These are phyloP conservation scores for Pyrenophora graminea DNA, from an alignment of 2,329 filamentous ascomycete genomes.

Conservation along the genomic window DNA sequence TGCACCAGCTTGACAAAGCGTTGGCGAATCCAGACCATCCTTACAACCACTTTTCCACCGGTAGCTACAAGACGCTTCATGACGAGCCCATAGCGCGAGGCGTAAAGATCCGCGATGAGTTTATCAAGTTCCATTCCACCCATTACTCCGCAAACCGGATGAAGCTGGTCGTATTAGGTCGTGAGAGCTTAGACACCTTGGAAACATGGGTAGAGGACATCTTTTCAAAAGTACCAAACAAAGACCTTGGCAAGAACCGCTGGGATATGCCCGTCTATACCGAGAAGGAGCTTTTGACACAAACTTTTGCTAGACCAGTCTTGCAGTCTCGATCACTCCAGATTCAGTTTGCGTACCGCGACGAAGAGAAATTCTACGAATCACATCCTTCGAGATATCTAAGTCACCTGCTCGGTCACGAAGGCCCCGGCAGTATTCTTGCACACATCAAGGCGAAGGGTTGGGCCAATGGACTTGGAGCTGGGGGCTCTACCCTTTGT, in stretches of 20 bases:
- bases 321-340: slow-evolving; percentile 83
- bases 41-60: slow-evolving; percentile 89
- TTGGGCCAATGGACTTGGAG: slow-evolving; percentile 82
- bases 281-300: slow-evolving; percentile 65
- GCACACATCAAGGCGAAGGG: slow-evolving; percentile 88
- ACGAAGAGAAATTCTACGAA: slow-evolving; percentile 79
- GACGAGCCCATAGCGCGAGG: slow-evolving; percentile 77
- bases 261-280: slow-evolving; percentile 69
- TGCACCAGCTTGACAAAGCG: slow-evolving; percentile 85
- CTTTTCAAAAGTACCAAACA: slow-evolving; percentile 81
- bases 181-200: slow-evolving; percentile 78
- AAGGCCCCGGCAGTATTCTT: slow-evolving; percentile 89
- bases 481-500: slow-evolving; percentile 75
- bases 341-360: slow-evolving; percentile 81
- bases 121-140: slow-evolving; percentile 86
- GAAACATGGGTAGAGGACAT: slow-evolving; percentile 83
- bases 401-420: slow-evolving; percentile 86
- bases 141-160: slow-evolving; percentile 93
- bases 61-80: slow-evolving; percentile 84
- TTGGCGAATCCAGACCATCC: slow-evolving; percentile 87
- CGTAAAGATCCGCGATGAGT: slow-evolving; percentile 84
- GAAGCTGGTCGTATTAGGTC: slow-evolving; percentile 86
- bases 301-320: slow-evolving; percentile 87
- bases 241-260: slow-evolving; percentile 70
- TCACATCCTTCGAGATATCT: slow-evolving; percentile 84